phyloP scores from a whole-genome alignment of 176 grass and related monocot species.

The Paspalum notatum region DNA sequence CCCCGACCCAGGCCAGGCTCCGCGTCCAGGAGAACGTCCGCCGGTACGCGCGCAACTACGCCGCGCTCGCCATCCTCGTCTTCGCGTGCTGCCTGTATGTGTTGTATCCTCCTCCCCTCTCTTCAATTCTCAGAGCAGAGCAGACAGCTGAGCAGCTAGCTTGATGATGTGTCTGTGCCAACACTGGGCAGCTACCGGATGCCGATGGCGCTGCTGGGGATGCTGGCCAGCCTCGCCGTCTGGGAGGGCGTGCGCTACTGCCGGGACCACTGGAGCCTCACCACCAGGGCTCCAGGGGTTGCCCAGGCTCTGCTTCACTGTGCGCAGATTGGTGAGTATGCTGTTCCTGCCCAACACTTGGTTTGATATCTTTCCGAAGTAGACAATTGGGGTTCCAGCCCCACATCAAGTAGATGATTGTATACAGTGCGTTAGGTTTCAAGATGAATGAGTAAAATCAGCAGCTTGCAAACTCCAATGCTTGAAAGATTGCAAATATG shows the following conservation, averaged over 20 bases:
- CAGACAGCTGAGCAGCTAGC: constrained; percentile 1
- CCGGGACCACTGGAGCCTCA: constrained; percentile 55
- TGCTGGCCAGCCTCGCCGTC: constrained; percentile 62
- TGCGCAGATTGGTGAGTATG: constrained; percentile 62
- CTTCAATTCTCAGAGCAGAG: constrained; percentile 15
- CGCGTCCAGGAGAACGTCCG: constrained; percentile 95
- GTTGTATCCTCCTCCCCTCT: neutral
- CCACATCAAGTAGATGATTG: neutral
- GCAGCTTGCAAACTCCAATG: neutral
- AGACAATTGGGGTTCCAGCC: neutral
- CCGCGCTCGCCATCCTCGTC: constrained; percentile 66
- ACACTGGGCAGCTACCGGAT: constrained; percentile 67
- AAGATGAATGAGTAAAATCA: neutral
- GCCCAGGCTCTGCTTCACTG: constrained; percentile 51
- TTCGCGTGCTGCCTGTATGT: constrained; percentile 85
- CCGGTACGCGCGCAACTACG: constrained; percentile 82
- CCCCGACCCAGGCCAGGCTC: constrained; percentile 74
- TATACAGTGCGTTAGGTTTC: neutral
- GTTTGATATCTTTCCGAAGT: neutral
- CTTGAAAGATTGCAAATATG: neutral
- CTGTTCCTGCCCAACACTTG: neutral
- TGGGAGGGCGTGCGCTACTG: constrained; percentile 80
- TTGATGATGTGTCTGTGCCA: neutral
- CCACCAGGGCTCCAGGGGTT: constrained; percentile 46
- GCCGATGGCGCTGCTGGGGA: constrained; percentile 73